Percentiles rank a stretch among this genome's conserved stretches.
phyloP scores from a whole-genome alignment of 148 eudicot genomes.

The Polygonum aviculare region DNA sequence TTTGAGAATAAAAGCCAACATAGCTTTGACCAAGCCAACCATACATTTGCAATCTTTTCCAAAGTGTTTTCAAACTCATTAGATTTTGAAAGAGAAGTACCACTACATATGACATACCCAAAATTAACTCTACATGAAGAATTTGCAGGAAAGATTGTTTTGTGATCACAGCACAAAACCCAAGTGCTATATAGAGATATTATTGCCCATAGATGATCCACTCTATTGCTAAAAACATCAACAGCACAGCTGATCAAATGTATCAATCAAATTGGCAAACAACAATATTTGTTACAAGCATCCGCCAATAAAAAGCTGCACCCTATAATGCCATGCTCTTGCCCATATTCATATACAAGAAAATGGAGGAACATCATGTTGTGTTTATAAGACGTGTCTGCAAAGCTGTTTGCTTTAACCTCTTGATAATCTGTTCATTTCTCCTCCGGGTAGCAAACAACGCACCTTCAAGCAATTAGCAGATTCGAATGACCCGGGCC shows the following conservation, averaged over 20 bases:
- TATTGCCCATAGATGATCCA: not conserved
- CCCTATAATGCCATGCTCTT: not conserved
- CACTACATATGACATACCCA: not conserved
- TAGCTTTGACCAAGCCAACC: too few species aligned
- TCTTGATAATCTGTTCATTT: not conserved
- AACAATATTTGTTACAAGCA: not conserved
- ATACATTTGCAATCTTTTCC: not conserved
- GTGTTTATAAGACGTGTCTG: not conserved
- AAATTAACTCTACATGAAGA: not conserved
- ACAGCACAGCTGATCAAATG: not conserved
- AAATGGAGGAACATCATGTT: not conserved
- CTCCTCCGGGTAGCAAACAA: not conserved
- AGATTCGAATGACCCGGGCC: not conserved
- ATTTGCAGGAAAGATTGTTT: not conserved
- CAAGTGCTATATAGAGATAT: not conserved
- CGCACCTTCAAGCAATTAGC: not conserved
- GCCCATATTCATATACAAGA: not conserved
- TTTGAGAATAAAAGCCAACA: too few species aligned
- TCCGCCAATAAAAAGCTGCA: not conserved
- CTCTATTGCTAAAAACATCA: not conserved
- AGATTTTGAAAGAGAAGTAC: not conserved
- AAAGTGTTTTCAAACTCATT: not conserved
- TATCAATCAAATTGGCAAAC: not conserved
- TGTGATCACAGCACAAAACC: not conserved
- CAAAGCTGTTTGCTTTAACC: not conserved